These are phyloP conservation scores for Ceratocystis colombiana DNA, from an alignment of 2,329 filamentous ascomycete species.

Conservation along the genomic window DNA sequence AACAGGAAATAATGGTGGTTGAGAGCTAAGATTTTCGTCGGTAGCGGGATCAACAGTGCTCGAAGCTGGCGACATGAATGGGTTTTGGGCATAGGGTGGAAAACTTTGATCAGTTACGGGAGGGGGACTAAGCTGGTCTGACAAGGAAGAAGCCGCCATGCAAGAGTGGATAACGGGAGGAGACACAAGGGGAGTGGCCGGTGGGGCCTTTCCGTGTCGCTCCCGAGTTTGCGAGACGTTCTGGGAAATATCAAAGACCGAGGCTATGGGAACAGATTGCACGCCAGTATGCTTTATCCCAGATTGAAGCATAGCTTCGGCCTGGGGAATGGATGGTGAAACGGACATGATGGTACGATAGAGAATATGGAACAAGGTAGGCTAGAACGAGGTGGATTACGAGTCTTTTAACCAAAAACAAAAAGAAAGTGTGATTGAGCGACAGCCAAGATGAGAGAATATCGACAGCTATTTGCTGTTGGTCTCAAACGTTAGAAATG, in stretches of 20 bases:
- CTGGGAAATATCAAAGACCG: conserved; percentile 22
- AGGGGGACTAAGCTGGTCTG: conserved; percentile 16
- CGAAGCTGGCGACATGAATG: conserved; percentile 23
- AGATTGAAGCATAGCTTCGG: conserved; percentile 11
- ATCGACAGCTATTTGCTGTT: too few relatives aligned
- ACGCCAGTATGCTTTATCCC: not conserved
- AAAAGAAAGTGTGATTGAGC: not conserved
- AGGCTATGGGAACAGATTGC: conserved; percentile 14
- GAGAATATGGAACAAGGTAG: not conserved
- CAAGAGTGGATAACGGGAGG: conserved; percentile 22
- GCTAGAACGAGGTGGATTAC: not conserved
- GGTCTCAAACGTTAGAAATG: too few relatives aligned
- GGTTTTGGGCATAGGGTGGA: conserved; percentile 1
- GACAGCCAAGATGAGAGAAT: too few relatives aligned
- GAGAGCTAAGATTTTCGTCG: conserved; percentile 11
- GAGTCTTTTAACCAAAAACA: not conserved
- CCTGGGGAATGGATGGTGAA: not conserved
- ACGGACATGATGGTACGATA: not conserved
- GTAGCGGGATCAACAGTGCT: conserved; percentile 16
- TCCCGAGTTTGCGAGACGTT: conserved; percentile 22
- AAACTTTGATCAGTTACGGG: conserved; percentile 14
- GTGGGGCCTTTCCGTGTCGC: conserved; percentile 6
- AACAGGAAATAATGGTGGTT: conserved; percentile 13
- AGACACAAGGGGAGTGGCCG: conserved; percentile 20
- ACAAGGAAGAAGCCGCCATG: conserved; percentile 13